phyloP scores from a whole-genome alignment of 768 basidiomycete genomes.

The Phanerochaete sordida region DNA sequence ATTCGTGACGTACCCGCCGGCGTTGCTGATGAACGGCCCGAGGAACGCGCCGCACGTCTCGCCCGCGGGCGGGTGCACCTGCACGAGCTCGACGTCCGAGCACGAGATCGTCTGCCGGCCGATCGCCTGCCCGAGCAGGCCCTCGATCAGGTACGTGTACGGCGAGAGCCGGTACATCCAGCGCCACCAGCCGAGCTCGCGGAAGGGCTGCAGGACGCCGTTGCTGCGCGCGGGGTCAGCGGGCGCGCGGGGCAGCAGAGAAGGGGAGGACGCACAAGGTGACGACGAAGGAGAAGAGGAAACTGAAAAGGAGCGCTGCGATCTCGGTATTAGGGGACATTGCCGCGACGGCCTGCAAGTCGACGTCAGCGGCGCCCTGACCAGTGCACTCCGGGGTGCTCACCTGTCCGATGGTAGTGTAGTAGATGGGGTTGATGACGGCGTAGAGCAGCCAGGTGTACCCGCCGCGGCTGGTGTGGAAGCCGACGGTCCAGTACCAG shows the following conservation, averaged over 20 bases:
- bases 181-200: slow-evolving; percentile 61
- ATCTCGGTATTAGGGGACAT: slow-evolving; percentile 60
- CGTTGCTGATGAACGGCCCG: slow-evolving; percentile 39
- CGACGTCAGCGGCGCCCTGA: neutral
- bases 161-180: slow-evolving; percentile 66
- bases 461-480: slow-evolving; percentile 48
- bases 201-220: slow-evolving; percentile 65
- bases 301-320: slow-evolving; percentile 53
- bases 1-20: slow-evolving; percentile 57
- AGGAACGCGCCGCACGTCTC: slow-evolving; percentile 53
- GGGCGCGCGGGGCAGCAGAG: neutral
- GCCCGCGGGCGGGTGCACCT: slow-evolving; percentile 49
- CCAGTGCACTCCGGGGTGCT: neutral
- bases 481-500: slow-evolving; percentile 73
- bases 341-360: slow-evolving; percentile 44
- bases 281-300: slow-evolving; percentile 59
- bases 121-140: slow-evolving; percentile 38
- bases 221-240: slow-evolving; percentile 36
- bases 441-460: slow-evolving; percentile 55
- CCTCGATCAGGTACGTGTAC: slow-evolving; percentile 55
- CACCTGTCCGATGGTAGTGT: slow-evolving; percentile 53
- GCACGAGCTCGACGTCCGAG: slow-evolving; percentile 47
- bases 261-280: slow-evolving; percentile 45
- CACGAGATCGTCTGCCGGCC: slow-evolving; percentile 45
- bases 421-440: slow-evolving; percentile 56